Percentiles rank a stretch among this genome's conserved stretches.
Conservation (phyloP, 768 basidiomycete genomes). For the Filobasidium floriforme region DNA sequence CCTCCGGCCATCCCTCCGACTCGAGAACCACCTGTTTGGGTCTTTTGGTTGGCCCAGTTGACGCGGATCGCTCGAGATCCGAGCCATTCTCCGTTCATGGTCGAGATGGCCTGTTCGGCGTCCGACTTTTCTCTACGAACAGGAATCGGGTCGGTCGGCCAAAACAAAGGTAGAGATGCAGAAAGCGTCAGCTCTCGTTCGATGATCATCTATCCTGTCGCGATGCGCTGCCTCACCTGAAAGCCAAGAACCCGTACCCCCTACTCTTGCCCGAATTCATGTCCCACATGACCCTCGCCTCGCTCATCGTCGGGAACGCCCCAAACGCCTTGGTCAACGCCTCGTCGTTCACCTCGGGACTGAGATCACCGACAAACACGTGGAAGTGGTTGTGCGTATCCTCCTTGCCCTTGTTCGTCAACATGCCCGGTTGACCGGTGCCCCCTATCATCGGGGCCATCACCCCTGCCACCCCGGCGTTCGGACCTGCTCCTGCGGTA, state of each 20-base stretch:
- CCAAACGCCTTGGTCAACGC: conserved; percentile 93
- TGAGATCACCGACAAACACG: conserved; percentile 99
- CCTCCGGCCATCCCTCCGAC: conserved; percentile 21
- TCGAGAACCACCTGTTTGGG: conserved; percentile 56
- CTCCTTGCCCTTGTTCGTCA: conserved; percentile 91
- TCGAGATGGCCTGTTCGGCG: conserved; percentile 96
- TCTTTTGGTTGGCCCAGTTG: conserved; percentile 99
- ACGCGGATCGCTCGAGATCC: conserved; percentile 96
- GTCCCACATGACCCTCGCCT: conserved; percentile 99
- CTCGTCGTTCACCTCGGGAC: conserved; percentile 96
- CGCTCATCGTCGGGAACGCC: conserved; percentile 91
- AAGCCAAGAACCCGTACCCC: conserved; percentile 96
- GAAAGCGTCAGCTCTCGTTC: too few relatives aligned
- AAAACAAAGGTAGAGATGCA: too few relatives aligned
- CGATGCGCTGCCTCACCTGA: conserved; percentile 49
- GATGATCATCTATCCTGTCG: too few relatives aligned
- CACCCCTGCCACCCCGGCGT: neutral
- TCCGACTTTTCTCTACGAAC: conserved; percentile 78
- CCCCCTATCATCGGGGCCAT: neutral
- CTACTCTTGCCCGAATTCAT: conserved; percentile 99
- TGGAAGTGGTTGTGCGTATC: conserved; percentile 96
- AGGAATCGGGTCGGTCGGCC: conserved; percentile 15
- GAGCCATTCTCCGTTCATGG: conserved; percentile 99
- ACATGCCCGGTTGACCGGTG: neutral
- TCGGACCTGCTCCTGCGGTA: neutral